A percentile compares a stretch with the other conserved stretches of the same genome.
Conservation (phyloP, 2,329 filamentous ascomycete species). For the Aureobasidium sp. region DNA sequence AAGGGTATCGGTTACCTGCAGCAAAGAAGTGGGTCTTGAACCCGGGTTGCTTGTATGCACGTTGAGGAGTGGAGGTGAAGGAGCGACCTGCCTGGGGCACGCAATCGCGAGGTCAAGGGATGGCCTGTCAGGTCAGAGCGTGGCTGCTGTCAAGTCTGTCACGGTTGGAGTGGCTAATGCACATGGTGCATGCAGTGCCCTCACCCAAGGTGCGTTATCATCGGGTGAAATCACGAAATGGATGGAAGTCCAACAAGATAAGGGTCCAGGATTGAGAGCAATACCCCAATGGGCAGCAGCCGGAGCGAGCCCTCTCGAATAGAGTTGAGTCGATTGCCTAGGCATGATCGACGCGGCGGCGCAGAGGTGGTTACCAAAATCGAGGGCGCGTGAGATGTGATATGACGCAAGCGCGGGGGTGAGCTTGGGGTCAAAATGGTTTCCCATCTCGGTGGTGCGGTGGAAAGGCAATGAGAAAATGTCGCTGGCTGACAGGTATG, state of each 20-base stretch:
- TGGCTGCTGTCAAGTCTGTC: slow-evolving; percentile 5
- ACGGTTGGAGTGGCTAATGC: not conserved
- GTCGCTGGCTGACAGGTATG: not conserved
- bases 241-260: not conserved
- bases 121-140: slow-evolving; percentile 1
- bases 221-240: not conserved
- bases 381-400: slow-evolving; percentile 7
- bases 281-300: not conserved
- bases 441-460: not conserved
- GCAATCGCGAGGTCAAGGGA: not conserved
- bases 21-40: slow-evolving; percentile 6
- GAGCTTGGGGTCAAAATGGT: not conserved
- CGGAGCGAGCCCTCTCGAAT: not conserved
- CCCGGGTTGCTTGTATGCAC: slow-evolving; percentile 9
- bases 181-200: not conserved
- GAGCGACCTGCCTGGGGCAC: slow-evolving; percentile 1
- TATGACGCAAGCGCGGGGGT: slow-evolving; percentile 8
- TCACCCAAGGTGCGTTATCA: not conserved
- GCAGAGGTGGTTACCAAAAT: not conserved
- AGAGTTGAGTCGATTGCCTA: slow-evolving; percentile 4
- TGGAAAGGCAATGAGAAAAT: not conserved
- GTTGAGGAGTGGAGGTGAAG: not conserved
- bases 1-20: slow-evolving; percentile 10
- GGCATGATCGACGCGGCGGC: slow-evolving; percentile 1
- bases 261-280: not conserved